Percentiles rank a stretch among this genome's conserved stretches.
Conservation (phyloP, 768 basidiomycete genomes). For the Auricularia auricula-judae region DNA sequence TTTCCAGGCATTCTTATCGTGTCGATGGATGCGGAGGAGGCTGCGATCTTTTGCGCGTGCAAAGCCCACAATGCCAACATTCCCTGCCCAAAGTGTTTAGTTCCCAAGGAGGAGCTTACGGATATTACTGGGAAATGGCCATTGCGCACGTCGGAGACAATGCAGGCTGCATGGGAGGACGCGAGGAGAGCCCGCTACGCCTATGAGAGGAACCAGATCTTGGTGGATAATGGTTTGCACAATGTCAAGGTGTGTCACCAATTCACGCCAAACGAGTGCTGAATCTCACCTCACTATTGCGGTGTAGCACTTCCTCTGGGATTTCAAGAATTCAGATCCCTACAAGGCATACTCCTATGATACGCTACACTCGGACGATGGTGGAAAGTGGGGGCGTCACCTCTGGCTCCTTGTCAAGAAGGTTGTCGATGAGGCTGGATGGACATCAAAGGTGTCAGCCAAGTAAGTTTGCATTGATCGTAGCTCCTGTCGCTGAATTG, state of each 20-base stretch:
- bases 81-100: constrained; percentile 23
- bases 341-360: constrained; percentile 19
- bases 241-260: constrained; percentile 12
- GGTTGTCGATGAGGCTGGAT: background rate
- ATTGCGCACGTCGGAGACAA: constrained; percentile 12
- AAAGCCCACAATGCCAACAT: constrained; percentile 16
- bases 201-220: constrained; percentile 13
- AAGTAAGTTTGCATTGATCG: constrained; percentile 17
- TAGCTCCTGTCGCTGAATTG: constrained; percentile 17
- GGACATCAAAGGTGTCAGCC: constrained; percentile 14
- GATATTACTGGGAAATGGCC: constrained; percentile 8
- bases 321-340: constrained; percentile 16
- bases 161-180: constrained; percentile 11
- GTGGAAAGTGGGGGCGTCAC: constrained; percentile 21
- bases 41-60: constrained; percentile 16
- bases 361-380: constrained; percentile 18
- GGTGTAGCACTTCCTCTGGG: constrained; percentile 19
- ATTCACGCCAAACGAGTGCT: background rate
- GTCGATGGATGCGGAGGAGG: constrained; percentile 23
- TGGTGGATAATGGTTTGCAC: constrained; percentile 13
- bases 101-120: constrained; percentile 13
- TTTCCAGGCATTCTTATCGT: constrained; percentile 20
- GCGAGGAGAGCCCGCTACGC: constrained; percentile 8
- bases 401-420: constrained; percentile 12
- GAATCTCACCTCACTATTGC: background rate